A percentile compares a stretch with the other conserved stretches of the same genome.
These are phyloP conservation scores for Malus orientalis DNA, from an alignment of 306 rosid genomes.

Conservation along the genomic window DNA sequence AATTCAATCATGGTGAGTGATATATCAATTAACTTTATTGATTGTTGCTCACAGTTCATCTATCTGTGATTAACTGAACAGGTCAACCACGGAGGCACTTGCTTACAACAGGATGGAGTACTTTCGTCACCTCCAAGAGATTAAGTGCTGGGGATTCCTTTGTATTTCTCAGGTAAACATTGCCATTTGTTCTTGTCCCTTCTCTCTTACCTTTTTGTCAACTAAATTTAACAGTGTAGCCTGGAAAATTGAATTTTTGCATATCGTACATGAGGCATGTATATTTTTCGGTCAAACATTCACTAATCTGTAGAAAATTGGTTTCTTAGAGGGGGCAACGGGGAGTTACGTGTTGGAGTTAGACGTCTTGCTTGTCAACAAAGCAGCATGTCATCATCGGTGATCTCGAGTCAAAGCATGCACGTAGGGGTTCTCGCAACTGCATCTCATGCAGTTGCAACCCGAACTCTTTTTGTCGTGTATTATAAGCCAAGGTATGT, in stretches of 20 bases:
- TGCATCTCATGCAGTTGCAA: constrained; percentile 86
- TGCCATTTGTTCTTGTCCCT: neutral
- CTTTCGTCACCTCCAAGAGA: constrained; percentile 90
- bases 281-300: neutral
- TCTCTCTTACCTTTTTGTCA: neutral
- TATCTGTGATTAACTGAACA: constrained; percentile 24
- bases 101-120: constrained; percentile 98
- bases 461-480: constrained; percentile 68
- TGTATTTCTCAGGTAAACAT: constrained; percentile 67
- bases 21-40: neutral
- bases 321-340: constrained; percentile 54
- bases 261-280: neutral
- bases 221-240: neutral
- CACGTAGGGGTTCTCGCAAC: constrained; percentile 95
- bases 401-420: constrained; percentile 93
- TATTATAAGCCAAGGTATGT: constrained; percentile 86
- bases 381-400: constrained; percentile 83
- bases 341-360: constrained; percentile 85
- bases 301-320: constrained; percentile 17
- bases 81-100: constrained; percentile 97
- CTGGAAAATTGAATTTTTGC: neutral
- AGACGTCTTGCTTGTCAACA: constrained; percentile 77
- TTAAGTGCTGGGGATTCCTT: constrained; percentile 88
- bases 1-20: neutral
- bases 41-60: constrained; percentile 2